Base-by-base conservation (phyloP, 208 protist species). In the Leishmania amazonensis region DNA sequence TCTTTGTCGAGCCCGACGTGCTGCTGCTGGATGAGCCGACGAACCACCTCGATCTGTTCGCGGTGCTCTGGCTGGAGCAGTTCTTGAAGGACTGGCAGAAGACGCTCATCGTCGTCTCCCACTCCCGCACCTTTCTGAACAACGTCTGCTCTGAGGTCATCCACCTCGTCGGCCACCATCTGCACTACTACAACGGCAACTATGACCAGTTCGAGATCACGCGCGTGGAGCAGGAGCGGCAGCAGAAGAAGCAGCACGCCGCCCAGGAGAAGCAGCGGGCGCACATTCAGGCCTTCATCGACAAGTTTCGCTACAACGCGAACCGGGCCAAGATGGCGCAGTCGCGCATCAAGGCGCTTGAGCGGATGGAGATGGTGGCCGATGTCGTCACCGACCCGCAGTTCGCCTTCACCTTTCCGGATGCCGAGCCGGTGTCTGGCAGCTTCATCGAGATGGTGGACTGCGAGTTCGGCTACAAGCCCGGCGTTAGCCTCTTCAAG, bases 31-130 rank as follows among this genome's bases (percentile, higher is more conserved):
- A 99, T 90, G 98, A 99, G 90, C 98, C 98, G 13, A 99, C 98
- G 15, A 99, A 99, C 90, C 98, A 99, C 79, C 91, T 99, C 2
- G 99, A 99, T 88, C 86, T 99, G 31, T 97, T 99, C 85, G 98
- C 98, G 11, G 97, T 99, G 68, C 89, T 99, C 60, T 99, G 99
- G 99, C 93, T 99, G 11, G 98, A 99, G 90, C 91, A 96, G 58
- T 99, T 99, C 86, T 89, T 99, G 38, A 87, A 91, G 85, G 91
- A 95, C 54, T 99, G 97, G 96, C 87, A 96, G 60, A 96, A 96
- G 78, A 99, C 98, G 62, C 89, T 99, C 11, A 87, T 99, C 3
- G 93, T 99, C 3, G 99, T 99, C 11, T 99, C 98, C 58, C 99
- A 99, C 94, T 98, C 98, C 77, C 94, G 98, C 38, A 95, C 94